Percentiles rank a stretch among this genome's conserved stretches.
phyloP scores from a whole-genome alignment of 2,329 filamentous ascomycete genomes.

The Aspergillus brunneoviolaceus region DNA sequence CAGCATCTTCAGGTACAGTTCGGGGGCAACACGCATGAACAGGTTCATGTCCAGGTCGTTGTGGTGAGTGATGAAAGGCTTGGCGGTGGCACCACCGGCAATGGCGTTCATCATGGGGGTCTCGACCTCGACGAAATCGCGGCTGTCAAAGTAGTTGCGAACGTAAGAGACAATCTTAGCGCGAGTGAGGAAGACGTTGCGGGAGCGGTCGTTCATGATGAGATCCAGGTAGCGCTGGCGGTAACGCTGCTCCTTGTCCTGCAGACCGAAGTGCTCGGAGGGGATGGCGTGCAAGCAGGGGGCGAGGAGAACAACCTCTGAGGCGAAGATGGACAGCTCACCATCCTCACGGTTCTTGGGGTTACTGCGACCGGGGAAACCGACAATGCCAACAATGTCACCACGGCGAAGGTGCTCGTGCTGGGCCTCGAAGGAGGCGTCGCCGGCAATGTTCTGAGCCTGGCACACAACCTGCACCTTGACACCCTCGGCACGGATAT shows the following conservation, averaged over 20 bases:
- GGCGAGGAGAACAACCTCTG: constrained; percentile 78
- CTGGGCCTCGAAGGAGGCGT: constrained; percentile 76
- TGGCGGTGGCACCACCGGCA: constrained; percentile 91
- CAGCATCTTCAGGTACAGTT: constrained; percentile 94
- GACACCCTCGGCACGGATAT: constrained; percentile 71
- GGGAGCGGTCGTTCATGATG: constrained; percentile 89
- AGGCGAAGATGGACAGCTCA: constrained; percentile 91
- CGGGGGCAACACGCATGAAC: constrained; percentile 91
- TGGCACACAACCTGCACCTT: constrained; percentile 93
- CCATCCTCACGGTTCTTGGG: constrained; percentile 87
- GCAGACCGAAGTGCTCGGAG: constrained; percentile 84
- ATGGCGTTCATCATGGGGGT: constrained; percentile 98
- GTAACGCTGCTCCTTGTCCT: constrained; percentile 90
- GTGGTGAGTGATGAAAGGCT: constrained; percentile 92
- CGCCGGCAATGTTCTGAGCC: constrained; percentile 70
- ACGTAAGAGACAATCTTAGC: constrained; percentile 88
- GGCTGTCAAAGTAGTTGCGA: constrained; percentile 80
- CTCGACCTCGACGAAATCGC: constrained; percentile 90
- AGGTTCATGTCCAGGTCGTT: constrained; percentile 95
- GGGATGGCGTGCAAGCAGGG: constrained; percentile 91
- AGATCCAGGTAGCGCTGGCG: constrained; percentile 92
- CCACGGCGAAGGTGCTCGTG: constrained; percentile 86
- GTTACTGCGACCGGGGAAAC: constrained; percentile 79
- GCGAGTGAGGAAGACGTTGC: constrained; percentile 79
- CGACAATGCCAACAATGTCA: constrained; percentile 86